Percentiles rank a stretch among this genome's conserved stretches.
These are phyloP conservation scores for Ambrosiella beaveri DNA, from an alignment of 2,329 filamentous ascomycete species.

Conservation along the genomic window DNA sequence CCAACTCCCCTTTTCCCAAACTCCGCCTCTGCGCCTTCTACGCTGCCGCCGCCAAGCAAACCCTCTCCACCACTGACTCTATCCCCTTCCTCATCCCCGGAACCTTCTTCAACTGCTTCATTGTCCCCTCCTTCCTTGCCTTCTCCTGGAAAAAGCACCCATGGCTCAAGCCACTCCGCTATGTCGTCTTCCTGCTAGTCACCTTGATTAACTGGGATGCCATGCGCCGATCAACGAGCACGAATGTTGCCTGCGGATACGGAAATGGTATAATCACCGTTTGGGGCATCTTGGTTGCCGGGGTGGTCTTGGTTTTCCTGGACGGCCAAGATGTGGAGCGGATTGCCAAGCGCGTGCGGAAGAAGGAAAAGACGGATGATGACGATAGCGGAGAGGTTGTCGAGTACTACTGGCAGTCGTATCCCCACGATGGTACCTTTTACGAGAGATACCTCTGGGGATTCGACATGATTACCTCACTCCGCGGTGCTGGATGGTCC, in stretches of 20 bases:
- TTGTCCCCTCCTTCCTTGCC: conserved; percentile 37
- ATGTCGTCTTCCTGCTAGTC: conserved; percentile 30
- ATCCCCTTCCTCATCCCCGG: conserved; percentile 37
- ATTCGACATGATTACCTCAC: conserved; percentile 34
- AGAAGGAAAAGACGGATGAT: not conserved
- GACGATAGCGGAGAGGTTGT: conserved; percentile 18
- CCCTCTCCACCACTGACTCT: conserved; percentile 23
- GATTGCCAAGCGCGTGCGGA: conserved; percentile 23
- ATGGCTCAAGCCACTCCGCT: conserved; percentile 25
- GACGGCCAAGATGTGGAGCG: conserved; percentile 39
- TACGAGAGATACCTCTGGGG: conserved; percentile 36
- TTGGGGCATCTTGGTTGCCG: conserved; percentile 33
- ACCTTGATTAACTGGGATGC: conserved; percentile 28
- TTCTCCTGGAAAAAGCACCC: conserved; percentile 34
- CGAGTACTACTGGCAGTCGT: conserved; percentile 44
- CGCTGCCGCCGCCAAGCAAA: conserved; percentile 22
- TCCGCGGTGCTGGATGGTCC: conserved; percentile 42
- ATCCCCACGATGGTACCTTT: conserved; percentile 33
- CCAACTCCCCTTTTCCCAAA: conserved; percentile 8
- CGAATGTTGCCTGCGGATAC: conserved; percentile 34
- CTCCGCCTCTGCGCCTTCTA: conserved; percentile 18
- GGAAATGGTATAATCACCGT: conserved; percentile 30
- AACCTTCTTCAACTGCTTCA: conserved; percentile 27
- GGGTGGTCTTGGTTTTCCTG: conserved; percentile 35
- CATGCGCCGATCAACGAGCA: conserved; percentile 27